Base-by-base conservation (phyloP, 352 stramenopile genomes). In the Pythium apleroticum region DNA sequence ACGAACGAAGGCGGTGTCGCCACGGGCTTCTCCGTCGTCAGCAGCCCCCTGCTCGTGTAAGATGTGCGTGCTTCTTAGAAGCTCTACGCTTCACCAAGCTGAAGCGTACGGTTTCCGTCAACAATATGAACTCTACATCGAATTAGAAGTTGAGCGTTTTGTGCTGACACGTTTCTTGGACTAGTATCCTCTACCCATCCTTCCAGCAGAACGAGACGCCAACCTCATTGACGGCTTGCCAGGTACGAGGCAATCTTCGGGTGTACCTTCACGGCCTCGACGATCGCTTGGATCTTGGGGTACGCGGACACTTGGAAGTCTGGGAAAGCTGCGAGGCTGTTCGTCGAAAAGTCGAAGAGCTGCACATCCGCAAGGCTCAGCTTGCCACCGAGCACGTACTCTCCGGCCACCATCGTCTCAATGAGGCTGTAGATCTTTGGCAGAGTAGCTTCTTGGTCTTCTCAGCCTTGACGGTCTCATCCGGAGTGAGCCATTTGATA, bases 1-100 rank as follows among this genome's bases (percentile, higher is more conserved):
- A 96, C 97, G 3, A 91, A 99, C 75, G 97, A 99, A 86, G 97
- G 97, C 64, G 97, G 97, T 49, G 95, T 98, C 19, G 94, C 93
- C 11, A 96, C 95, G 17, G 95, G 95, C 20, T 98, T 97, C 73
- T 96, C 95, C 1, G 92, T 98, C 28, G 75, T 98, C 33, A 97
- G 93, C 77, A 96, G 86, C 31, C 91, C 93, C 2, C 64, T 97
- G 24, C 73, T 98, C 19, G 71, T 96, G 28, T 93, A 63, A 61
- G 14, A 27, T 7, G 20, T 17, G 33, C n/a, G 48, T 27, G 24
- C 25, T 24, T 31, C 14, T 11, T 27, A 20, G 39, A 54, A 55
- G 28, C 33, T 52, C 45, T 52, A 52, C 30, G 30, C 30, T 33
- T 9, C 5, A 33, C 30, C 30, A 33, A 5, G 10, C 30, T 5